Conservation (phyloP, 352 stramenopile species). For the Achlya hypogyna region DNA sequence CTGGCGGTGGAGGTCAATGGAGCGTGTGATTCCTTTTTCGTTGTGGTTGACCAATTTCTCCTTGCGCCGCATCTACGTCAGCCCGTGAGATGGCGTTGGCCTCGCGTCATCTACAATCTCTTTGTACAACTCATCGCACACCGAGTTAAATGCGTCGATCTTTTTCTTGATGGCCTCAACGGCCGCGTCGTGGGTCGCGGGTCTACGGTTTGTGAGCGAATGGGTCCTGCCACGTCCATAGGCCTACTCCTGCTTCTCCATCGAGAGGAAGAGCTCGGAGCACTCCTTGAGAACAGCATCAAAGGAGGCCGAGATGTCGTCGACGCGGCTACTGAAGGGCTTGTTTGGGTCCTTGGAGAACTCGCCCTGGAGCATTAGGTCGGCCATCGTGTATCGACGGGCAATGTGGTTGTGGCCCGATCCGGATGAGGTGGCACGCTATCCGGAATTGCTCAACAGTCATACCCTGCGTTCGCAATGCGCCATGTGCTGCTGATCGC, state of each 20-base stretch:
- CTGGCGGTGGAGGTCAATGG: slow-evolving; percentile 71
- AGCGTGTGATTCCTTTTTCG: slow-evolving; percentile 73
- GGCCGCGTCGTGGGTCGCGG: slow-evolving; percentile 28
- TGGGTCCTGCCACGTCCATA: neutral
- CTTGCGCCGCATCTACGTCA: slow-evolving; percentile 59
- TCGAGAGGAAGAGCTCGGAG: neutral
- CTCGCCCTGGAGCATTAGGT: slow-evolving; percentile 83
- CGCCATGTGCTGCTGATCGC: too few relatives aligned
- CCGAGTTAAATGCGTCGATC: slow-evolving; percentile 81
- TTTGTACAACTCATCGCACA: slow-evolving; percentile 83
- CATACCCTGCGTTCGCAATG: too few relatives aligned
- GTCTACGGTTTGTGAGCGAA: slow-evolving; percentile 21
- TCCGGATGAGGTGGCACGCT: too few relatives aligned
- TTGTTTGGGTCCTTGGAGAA: slow-evolving; percentile 84
- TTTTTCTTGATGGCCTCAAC: slow-evolving; percentile 80
- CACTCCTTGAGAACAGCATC: slow-evolving; percentile 33
- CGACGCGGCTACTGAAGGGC: slow-evolving; percentile 73
- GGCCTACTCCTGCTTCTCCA: slow-evolving; percentile 3
- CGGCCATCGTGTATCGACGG: slow-evolving; percentile 41
- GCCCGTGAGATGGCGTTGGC: neutral
- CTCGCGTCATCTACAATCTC: slow-evolving; percentile 64
- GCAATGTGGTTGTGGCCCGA: too few relatives aligned
- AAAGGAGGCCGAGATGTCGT: slow-evolving; percentile 79
- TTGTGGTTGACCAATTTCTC: slow-evolving; percentile 76
- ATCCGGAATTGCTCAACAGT: too few relatives aligned